Evolutionary conservation across 2,329 filamentous ascomycete genomes (phyloP).

Genomic region (Aspergillus floridensis): DNA sequence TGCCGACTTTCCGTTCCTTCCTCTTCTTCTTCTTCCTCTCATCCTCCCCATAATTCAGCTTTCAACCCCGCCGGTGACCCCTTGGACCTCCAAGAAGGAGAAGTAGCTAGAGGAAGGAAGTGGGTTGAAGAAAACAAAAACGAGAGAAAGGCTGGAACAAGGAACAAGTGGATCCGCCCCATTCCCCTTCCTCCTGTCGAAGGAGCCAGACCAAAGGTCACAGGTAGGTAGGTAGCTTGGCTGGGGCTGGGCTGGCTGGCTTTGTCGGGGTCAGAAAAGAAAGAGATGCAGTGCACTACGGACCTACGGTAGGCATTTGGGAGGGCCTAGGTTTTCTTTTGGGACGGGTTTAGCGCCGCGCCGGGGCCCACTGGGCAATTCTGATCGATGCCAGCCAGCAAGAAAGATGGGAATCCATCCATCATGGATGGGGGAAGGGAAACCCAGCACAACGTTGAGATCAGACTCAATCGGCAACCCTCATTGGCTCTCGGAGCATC

Average conservation of each 20-base stretch:
- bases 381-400: slow-evolving; percentile 8
- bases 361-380: neutral
- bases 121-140: neutral
- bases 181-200: neutral
- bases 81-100: no score
- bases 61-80: neutral
- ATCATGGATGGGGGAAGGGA: no score
- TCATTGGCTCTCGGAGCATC: slow-evolving; percentile 21
- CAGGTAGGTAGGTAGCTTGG: neutral
- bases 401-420: neutral
- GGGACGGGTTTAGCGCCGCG: neutral
- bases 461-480: neutral
- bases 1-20: neutral
- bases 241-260: neutral
- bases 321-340: neutral
- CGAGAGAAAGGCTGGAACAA: neutral
- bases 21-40: no score
- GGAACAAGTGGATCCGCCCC: neutral
- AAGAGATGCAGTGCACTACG: neutral
- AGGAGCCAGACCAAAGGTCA: no score
- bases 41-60: neutral
- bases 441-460: slow-evolving; percentile 16
- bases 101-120: no score
- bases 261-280: neutral
- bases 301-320: neutral